phyloP scores from a whole-genome alignment of 2,329 filamentous ascomycete genomes.

The Nemania diffusa region DNA sequence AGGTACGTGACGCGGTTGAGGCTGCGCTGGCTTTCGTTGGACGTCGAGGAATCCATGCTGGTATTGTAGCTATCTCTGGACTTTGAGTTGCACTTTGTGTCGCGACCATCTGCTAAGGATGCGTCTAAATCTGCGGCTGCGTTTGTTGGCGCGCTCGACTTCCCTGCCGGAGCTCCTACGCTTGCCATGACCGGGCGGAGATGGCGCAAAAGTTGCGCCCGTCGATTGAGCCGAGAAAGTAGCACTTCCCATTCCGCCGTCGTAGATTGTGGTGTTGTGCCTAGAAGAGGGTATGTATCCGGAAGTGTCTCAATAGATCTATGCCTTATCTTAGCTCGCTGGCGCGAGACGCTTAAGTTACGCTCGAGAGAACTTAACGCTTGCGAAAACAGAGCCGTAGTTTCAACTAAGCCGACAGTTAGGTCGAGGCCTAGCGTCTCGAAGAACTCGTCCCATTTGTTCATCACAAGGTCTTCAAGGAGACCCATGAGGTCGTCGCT shows the following conservation, averaged over 20 bases:
- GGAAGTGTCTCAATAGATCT: background rate
- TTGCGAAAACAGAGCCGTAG: conserved; percentile 45
- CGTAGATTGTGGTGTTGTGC: background rate
- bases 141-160: background rate
- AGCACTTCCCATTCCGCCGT: conserved; percentile 49
- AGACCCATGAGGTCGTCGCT: conserved; percentile 29
- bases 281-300: background rate
- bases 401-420: conserved; percentile 15
- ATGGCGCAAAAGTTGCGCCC: conserved; percentile 41
- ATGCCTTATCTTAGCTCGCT: background rate
- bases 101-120: conserved; percentile 1
- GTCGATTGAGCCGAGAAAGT: conserved; percentile 46
- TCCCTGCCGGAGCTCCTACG: conserved; percentile 22
- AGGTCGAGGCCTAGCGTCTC: conserved; percentile 43
- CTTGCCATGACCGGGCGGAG: conserved; percentile 28
- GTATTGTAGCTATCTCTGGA: background rate
- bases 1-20: conserved; percentile 62
- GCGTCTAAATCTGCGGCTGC: background rate
- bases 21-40: conserved; percentile 53
- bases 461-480: conserved; percentile 37
- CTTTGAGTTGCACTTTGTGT: background rate
- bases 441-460: conserved; percentile 53
- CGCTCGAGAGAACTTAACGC: conserved; percentile 50
- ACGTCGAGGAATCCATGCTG: background rate
- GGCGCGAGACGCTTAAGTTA: conserved; percentile 47